Base-by-base conservation (phyloP, 2,329 filamentous ascomycete species). In the Colletotrichum viniferum region DNA sequence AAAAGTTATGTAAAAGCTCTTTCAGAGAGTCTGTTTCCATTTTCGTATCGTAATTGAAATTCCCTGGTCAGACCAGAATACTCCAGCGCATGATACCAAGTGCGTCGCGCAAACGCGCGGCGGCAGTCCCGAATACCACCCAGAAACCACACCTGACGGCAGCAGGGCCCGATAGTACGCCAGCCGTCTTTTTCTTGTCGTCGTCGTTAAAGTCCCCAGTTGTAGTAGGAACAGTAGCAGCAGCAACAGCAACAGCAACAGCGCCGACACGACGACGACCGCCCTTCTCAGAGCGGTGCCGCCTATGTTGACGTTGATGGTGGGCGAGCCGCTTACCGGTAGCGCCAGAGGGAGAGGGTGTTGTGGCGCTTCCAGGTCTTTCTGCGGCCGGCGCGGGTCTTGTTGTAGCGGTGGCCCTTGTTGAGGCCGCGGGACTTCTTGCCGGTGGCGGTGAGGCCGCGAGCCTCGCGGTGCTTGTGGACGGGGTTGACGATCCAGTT, bases 331-430 rank as follows among this genome's bases (percentile, higher is more conserved):
- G 77, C 82, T 90, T 95, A 98, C 90, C 96, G 93, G 95, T 98
- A 98, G 89, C 96, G 93, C 96, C 96, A 98, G 88, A 98, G 95
- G 85, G 95, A 98, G 87, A 98, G 94, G 88, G 96, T 99, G 94
- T 99, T 99, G 92, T 98, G 96, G 88, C 95, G 93, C 95, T 98
- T 98, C 97, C 97, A 99, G 88, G 96, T 99, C 96, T 99, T 98
- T 92, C 97, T 96, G 89, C 97, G 93, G 85, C 97, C 97, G 83
- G 96, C 95, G 82, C 91, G 92, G 88, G 97, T 99, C 92, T 99
- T 98, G 95, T 96, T 98, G 96, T 95, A 99, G 86, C 94, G 93
- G 91, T 98, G 96, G 84, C 97, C 97, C 93, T 98, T 98, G 94
- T 97, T 97, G 90, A 99, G 94, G 90, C 97, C 97, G 88, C 97